phyloP scores from a whole-genome alignment of 306 rosid genomes.

The Gastrolobium villosum region DNA sequence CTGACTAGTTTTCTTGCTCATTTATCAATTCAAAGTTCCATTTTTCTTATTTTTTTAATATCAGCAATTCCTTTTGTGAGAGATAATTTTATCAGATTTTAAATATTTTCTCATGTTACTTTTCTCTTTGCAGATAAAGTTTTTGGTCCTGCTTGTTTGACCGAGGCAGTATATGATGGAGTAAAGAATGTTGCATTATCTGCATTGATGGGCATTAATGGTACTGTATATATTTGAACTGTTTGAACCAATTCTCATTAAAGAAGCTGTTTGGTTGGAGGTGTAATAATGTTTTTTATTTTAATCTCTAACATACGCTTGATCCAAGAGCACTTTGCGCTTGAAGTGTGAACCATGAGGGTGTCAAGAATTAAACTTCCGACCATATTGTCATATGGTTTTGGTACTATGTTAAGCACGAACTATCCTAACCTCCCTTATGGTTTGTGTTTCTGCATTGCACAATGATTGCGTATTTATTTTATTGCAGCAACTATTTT shows the following conservation, averaged over 20 bases:
- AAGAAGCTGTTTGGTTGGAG: background rate
- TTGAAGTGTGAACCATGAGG: background rate
- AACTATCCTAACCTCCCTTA: background rate
- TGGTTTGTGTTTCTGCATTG: slow-evolving; percentile 8
- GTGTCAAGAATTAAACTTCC: background rate
- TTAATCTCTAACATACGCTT: background rate
- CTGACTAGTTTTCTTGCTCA: background rate
- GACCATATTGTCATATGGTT: background rate
- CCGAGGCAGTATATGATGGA: slow-evolving; percentile 92
- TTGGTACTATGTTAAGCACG: background rate
- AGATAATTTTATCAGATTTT: background rate
- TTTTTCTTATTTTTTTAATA: slow-evolving; percentile 1
- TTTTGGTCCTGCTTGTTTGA: slow-evolving; percentile 74
- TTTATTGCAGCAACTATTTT: slow-evolving; percentile 85
- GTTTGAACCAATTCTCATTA: background rate
- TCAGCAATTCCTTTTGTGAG: background rate
- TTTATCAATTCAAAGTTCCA: slow-evolving; percentile 1
- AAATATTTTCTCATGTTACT: slow-evolving; percentile 29
- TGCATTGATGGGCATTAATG: slow-evolving; percentile 94
- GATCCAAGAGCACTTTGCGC: background rate
- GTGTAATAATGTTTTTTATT: background rate
- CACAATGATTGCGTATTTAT: slow-evolving; percentile 25
- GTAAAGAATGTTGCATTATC: slow-evolving; percentile 95
- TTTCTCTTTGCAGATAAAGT: slow-evolving; percentile 80
- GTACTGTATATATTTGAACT: slow-evolving; percentile 49